Base-by-base conservation (phyloP, 108 stramenopile genomes). In the Tribonema minus region DNA sequence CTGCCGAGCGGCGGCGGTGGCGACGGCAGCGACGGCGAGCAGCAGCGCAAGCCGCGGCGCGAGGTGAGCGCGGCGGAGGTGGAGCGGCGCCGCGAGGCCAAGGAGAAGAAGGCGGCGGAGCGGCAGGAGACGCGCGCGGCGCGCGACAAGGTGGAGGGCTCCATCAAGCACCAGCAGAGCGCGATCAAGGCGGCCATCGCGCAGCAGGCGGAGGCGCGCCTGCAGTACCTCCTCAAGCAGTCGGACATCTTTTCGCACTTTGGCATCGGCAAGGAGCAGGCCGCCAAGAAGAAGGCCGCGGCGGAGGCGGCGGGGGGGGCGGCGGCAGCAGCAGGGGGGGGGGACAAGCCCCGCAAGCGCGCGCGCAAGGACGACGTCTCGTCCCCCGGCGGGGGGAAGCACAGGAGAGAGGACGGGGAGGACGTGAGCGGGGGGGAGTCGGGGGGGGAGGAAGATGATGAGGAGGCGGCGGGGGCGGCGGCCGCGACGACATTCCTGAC, bases 401-500 rank as follows among this genome's bases (percentile, higher is more conserved):
- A 61, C n/a, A 39, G 62, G 37, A 33, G 62, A 27, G 31, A 37
- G 30, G 34, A 31, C 15, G 39, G 72, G 31, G 7, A 37, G 4
- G 32, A 58, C 15, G 37, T 72, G 38, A 2, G 68, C 33, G 77
- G 33, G 39, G 68, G 27, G 33, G 36, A 37, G 23, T 2, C 29
- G 1, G 63, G 38, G 29, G 63, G 26, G 28, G 63, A 46, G 41
- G 72, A 64, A 27, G 71, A 39, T 7, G 60, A 29, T 1, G 72
- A 41, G 32, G 69, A 58, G 32, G 63, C 28, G 40, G 40, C 20
- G 15, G 7, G 38, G 62, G n/a, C n/a, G n/a, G n/a, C n/a, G n/a
- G n/a, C n/a, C 7, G 54, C 59, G 54, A 58, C 75, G 20, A 78
- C 72, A 0, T 95, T 93, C 80, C 76, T 96, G 37, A 88, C 90